Evolutionary conservation across 2,329 filamentous ascomycete species (phyloP), one percentile per base, ranked within the genome.

Genomic region (Xylaria sp.): DNA sequence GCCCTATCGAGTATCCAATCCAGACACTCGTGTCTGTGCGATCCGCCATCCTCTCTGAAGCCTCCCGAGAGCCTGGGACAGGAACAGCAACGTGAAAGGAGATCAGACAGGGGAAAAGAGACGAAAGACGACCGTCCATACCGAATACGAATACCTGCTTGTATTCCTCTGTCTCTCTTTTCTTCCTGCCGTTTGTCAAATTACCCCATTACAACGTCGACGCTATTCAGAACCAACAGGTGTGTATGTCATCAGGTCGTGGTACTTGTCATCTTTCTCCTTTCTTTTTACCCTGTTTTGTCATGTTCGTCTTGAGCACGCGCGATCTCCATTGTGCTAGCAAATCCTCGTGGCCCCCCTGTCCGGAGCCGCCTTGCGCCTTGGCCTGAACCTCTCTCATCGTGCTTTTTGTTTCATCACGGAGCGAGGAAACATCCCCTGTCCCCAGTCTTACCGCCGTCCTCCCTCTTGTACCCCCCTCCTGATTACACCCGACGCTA

Each of bases 151-250:
- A 43, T 8, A 5, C 40, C 13, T 7, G 21, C 20, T 24, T 39
- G 13, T 51, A 61, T 61, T 63, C 29, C 29, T 34, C 16, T 34
- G 11, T 34, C 11, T 34, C 29, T 34, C 16, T 34, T 34, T 7
- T 13, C 9, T 13, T 13, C 5, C 29, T 13, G 11, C 29, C 5
- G 29, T 34, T 34, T 34, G 16, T 67, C 59, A 66, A 56, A 61
- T 65, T 62, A 50, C 61, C n/a, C 47, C 60, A 59, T 38, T 59
- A 45, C 55, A 52, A 61, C 52, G 44, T 56, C 52, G 29, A 49
- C 48, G 24, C 44, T 53, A 53, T 40, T 26, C 29, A 50, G 42
- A 26, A 51, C 24, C 19, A 39, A 60, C n/a, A n/a, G 55, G 57
- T 62, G 60, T 57, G 57, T 60, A 44, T 44, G 48, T 48, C 37